A percentile compares a stretch with the other conserved stretches of the same genome.
Evolutionary conservation across 306 rosid genomes (phyloP).

Genomic region (Trifolium repens): DNA sequence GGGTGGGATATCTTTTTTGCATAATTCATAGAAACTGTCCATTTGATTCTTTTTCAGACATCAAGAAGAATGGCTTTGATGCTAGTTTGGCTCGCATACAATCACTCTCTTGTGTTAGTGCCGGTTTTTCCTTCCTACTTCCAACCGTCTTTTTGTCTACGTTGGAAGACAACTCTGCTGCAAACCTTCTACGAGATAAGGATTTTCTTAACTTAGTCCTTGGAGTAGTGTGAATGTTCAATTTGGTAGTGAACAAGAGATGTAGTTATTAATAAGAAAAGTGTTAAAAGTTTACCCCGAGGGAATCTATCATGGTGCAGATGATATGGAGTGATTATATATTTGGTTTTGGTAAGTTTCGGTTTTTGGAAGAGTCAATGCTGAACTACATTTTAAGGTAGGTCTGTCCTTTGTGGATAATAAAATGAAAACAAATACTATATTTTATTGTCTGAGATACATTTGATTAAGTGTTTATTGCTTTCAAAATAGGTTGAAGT

Average conservation of each 20-base stretch:
- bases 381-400: slow-evolving; percentile 67
- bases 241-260: slow-evolving; percentile 28
- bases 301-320: slow-evolving; percentile 41
- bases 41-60: background rate
- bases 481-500: slow-evolving; percentile 91
- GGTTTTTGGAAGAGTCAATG: slow-evolving; percentile 48
- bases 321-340: slow-evolving; percentile 33
- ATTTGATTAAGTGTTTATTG: slow-evolving; percentile 85
- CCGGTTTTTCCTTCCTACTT: slow-evolving; percentile 13
- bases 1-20: slow-evolving; percentile 13
- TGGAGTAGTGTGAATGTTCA: slow-evolving; percentile 33
- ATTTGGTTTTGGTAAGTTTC: slow-evolving; percentile 59
- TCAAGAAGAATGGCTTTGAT: background rate
- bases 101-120: slow-evolving; percentile 4
- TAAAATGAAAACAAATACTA: slow-evolving; percentile 49
- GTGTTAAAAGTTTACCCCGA: slow-evolving; percentile 28
- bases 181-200: background rate
- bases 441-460: slow-evolving; percentile 50
- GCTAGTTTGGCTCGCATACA: slow-evolving; percentile 1
- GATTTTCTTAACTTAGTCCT: slow-evolving; percentile 16
- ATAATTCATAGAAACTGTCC: slow-evolving; percentile 9
- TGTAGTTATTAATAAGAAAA: slow-evolving; percentile 25
- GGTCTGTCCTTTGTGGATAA: slow-evolving; percentile 62
- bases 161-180: slow-evolving; percentile 34
- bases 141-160: slow-evolving; percentile 23